These are phyloP conservation scores for Penicillium verrucosum DNA, from an alignment of 2,329 filamentous ascomycete species.

Conservation along the genomic window DNA sequence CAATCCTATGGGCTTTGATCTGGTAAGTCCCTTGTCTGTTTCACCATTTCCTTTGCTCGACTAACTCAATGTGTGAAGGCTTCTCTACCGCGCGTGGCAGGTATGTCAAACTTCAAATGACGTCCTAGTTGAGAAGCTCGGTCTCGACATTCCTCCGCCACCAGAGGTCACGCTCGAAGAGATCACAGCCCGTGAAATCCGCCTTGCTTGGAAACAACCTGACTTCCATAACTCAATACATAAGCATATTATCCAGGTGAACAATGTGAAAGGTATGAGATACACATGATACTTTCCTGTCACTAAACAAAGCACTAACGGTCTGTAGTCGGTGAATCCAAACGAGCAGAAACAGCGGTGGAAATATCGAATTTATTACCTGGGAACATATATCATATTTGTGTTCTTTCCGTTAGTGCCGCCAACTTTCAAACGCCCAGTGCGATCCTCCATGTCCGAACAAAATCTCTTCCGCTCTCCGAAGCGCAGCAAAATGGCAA, in stretches of 20 bases:
- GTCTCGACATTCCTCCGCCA: slow-evolving; percentile 86
- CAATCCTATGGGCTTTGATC: slow-evolving; percentile 49
- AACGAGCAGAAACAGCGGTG: slow-evolving; percentile 77
- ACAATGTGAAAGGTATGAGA: slow-evolving; percentile 76
- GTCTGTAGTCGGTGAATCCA: slow-evolving; percentile 73
- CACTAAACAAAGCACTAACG: slow-evolving; percentile 14
- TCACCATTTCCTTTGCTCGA: not conserved
- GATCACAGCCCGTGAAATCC: slow-evolving; percentile 81
- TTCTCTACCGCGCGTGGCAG: slow-evolving; percentile 79
- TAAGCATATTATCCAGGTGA: slow-evolving; percentile 89
- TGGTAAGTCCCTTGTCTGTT: slow-evolving; percentile 38
- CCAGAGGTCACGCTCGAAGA: slow-evolving; percentile 88
- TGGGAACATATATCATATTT: slow-evolving; percentile 86
- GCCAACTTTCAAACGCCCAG: slow-evolving; percentile 93
- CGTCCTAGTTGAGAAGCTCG: slow-evolving; percentile 83
- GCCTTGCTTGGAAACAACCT: slow-evolving; percentile 84
- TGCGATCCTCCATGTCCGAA: slow-evolving; percentile 77
- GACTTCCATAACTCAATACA: slow-evolving; percentile 65
- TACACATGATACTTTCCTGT: not conserved
- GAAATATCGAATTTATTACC: slow-evolving; percentile 85
- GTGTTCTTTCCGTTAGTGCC: slow-evolving; percentile 84
- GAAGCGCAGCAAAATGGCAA: slow-evolving; percentile 36
- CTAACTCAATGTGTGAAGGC: slow-evolving; percentile 51
- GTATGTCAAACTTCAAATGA: slow-evolving; percentile 89
- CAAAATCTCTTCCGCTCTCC: slow-evolving; percentile 52